These are phyloP conservation scores for Apium graveolens DNA, from an alignment of 129 eudicot species.

Conservation along the genomic window DNA sequence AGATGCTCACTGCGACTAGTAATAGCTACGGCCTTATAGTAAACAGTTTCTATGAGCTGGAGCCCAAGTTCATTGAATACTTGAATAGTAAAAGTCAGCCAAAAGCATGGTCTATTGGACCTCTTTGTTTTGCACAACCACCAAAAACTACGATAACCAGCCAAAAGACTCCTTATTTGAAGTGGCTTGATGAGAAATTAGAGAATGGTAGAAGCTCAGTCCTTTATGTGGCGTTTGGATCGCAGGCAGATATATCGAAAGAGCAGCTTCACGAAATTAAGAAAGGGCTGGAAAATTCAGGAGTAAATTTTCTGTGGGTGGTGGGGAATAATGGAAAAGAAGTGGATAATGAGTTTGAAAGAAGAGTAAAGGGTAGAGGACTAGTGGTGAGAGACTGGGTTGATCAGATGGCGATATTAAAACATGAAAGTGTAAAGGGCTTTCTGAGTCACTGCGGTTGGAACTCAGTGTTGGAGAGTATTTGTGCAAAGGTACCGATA, in stretches of 20 bases:
- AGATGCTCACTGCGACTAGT: constrained; percentile 8
- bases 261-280: constrained; percentile 29
- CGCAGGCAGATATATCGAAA: constrained; percentile 34
- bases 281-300: constrained; percentile 25
- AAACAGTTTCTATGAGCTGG: constrained; percentile 44
- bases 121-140: constrained; percentile 33
- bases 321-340: constrained; percentile 19
- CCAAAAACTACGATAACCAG: background rate
- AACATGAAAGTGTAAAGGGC: constrained; percentile 29
- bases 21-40: constrained; percentile 30
- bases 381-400: constrained; percentile 46
- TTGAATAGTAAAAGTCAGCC: constrained; percentile 9
- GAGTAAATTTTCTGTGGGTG: constrained; percentile 41
- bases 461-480: constrained; percentile 46
- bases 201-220: constrained; percentile 13
- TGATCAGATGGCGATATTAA: constrained; percentile 35
- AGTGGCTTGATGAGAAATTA: constrained; percentile 39
- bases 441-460: constrained; percentile 55
- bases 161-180: constrained; percentile 15
- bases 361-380: constrained; percentile 33
- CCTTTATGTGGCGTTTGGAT: constrained; percentile 42
- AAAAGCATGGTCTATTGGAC: constrained; percentile 34
- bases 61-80: constrained; percentile 19
- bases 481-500: constrained; percentile 45
- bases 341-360: constrained; percentile 23